These are phyloP conservation scores for Diaporthe eres DNA, from an alignment of 2,329 filamentous ascomycete genomes.

Conservation along the genomic window DNA sequence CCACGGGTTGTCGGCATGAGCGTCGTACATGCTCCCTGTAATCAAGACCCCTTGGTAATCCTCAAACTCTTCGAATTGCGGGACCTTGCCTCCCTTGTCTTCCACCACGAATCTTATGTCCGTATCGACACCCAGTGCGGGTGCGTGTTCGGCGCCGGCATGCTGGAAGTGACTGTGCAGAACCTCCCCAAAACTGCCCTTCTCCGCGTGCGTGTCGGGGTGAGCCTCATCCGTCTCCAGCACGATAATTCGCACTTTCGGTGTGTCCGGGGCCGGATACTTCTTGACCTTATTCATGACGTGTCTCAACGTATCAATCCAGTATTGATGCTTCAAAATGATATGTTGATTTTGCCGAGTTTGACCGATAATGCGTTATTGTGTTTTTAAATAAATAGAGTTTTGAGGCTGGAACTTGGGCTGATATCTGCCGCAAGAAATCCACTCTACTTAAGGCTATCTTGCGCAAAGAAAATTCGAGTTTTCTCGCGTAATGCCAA, in stretches of 20 bases:
- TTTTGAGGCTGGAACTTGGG: background rate
- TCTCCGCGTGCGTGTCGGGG: slow-evolving; percentile 62
- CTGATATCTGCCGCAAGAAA: background rate
- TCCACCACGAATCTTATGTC: slow-evolving; percentile 18
- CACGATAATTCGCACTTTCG: slow-evolving; percentile 59
- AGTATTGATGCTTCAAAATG: background rate
- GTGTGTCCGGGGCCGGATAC: background rate
- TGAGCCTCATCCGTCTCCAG: slow-evolving; percentile 72
- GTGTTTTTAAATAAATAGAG: background rate
- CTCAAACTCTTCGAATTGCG: slow-evolving; percentile 65
- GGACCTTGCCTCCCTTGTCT: slow-evolving; percentile 43
- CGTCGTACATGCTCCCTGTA: slow-evolving; percentile 78
- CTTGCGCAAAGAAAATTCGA: too few relatives aligned
- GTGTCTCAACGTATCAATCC: background rate
- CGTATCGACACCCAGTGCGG: slow-evolving; percentile 57
- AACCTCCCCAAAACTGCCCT: slow-evolving; percentile 69
- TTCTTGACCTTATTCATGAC: background rate
- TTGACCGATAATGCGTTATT: too few relatives aligned
- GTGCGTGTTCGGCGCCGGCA: slow-evolving; percentile 66
- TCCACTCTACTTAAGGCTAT: background rate
- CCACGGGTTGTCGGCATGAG: slow-evolving; percentile 80
- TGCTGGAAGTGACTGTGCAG: slow-evolving; percentile 64
- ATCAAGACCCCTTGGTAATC: slow-evolving; percentile 81
- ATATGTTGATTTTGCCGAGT: background rate
- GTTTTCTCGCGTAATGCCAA: slow-evolving; percentile 23